Conservation (phyloP, 2,329 filamentous ascomycete genomes). For the Dothiorella sarmentorum region DNA sequence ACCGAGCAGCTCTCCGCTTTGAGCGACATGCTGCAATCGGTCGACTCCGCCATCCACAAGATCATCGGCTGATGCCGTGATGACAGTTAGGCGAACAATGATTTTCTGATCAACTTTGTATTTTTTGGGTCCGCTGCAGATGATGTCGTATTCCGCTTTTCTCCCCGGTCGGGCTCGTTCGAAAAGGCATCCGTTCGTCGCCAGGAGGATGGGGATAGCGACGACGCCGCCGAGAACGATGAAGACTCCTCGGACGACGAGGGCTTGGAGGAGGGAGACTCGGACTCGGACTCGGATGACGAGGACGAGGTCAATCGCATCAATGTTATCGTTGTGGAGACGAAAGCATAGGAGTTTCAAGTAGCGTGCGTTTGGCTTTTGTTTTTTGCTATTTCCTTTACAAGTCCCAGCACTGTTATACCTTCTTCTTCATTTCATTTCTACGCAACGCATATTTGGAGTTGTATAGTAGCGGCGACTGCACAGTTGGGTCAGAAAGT, state of each 20-base stretch:
- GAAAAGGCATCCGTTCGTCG: not conserved
- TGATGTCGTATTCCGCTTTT: not conserved
- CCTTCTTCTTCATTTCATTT: not conserved
- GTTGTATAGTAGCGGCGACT: not conserved
- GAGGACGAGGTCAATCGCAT: not conserved
- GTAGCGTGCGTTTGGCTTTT: not conserved
- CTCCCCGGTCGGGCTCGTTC: not conserved
- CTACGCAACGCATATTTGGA: not conserved
- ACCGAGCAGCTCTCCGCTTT: not conserved
- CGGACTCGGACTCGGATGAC: not conserved
- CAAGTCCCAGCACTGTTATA: not conserved
- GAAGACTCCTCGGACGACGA: not conserved
- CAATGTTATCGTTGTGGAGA: not conserved
- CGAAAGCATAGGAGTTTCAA: not conserved
- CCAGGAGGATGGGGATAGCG: not conserved
- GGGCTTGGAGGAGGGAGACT: not conserved
- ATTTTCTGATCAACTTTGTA: not conserved
- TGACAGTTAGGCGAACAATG: not conserved
- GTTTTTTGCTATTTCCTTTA: not conserved
- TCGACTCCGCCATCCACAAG: conserved; percentile 1
- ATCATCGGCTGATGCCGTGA: conserved; percentile 1
- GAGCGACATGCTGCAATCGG: not conserved
- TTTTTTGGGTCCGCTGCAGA: not conserved
- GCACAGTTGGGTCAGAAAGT: too few species aligned
- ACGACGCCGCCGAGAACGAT: not conserved